Base-by-base conservation (phyloP, 2,329 filamentous ascomycete genomes). In the Xylariaceae sp. region DNA sequence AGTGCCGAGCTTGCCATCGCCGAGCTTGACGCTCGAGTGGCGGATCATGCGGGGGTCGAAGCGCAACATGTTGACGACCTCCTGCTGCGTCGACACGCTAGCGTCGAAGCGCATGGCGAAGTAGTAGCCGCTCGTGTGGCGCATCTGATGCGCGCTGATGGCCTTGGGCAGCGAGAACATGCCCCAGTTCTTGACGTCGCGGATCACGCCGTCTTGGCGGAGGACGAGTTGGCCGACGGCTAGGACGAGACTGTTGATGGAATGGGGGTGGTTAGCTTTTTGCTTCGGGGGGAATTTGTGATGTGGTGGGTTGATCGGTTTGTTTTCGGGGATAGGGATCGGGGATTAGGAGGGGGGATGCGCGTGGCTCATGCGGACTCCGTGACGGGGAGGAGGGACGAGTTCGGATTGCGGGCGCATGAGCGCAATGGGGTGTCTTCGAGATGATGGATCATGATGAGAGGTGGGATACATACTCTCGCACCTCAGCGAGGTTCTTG, bases 81-180 rank as follows among this genome's bases (percentile, higher is more conserved):
- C 80, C 65, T 89, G 78, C 76, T 97, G 93, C 6, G 89, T 87
- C 54, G 79, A 75, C 6, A 86, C 78, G 61, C 87, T 88, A 58
- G 88, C 79, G 74, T 99, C 94, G 80, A 96, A 99, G 68, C 94
- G 90, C 89, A 99, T 90, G 71, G 96, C 89, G 76, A 99, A 99
- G 82, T 99, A 96, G 79, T 97, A 92, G 57, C 94, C 94, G 67
- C 86, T 83, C 65, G 84, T 84, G 82, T 97, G 88, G 66, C 86
- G 86, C 68, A 88, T 86, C 77, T 97, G 92, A 75, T 95, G 88
- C 72, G 88, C 88, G 63, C 86, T 87, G 60, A 87, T 82, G 63
- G 90, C 85, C 67, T 87, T 88, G 52, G 94, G 93, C 15, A 99
- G 88, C 52, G 88, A 82, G 78, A 94, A 97, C 67, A 89, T 83